These are phyloP conservation scores for Mucor racemosus DNA, from an alignment of 371 early-diverging fungal species.

Conservation along the genomic window DNA sequence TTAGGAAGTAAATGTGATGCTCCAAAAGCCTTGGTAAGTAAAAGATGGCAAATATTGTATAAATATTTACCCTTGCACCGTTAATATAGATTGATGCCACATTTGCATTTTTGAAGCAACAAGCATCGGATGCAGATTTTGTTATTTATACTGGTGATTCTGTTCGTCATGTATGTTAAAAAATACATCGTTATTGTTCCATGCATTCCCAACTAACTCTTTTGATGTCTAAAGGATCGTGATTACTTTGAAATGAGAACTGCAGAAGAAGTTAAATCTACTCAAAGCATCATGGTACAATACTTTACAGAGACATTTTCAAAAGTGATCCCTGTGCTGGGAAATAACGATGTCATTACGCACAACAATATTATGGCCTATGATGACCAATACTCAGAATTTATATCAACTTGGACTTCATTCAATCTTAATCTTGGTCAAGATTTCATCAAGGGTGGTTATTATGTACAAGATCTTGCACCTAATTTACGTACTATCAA, in stretches of 20 bases:
- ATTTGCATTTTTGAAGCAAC: conserved; percentile 39
- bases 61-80: not conserved
- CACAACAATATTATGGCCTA: conserved; percentile 24
- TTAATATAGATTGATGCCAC: conserved; percentile 20
- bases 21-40: conserved; percentile 32
- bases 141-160: conserved; percentile 55
- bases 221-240: not conserved
- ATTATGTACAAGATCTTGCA: conserved; percentile 24
- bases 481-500: conserved; percentile 23
- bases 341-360: conserved; percentile 36
- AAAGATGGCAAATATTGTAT: conserved; percentile 4
- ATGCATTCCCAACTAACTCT: too few relatives aligned
- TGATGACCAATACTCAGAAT: conserved; percentile 8
- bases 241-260: conserved; percentile 18
- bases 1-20: conserved; percentile 42
- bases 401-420: conserved; percentile 27
- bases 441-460: conserved; percentile 28
- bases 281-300: conserved; percentile 31
- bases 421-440: conserved; percentile 24
- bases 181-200: not conserved
- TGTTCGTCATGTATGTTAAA: conserved; percentile 36
- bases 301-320: conserved; percentile 33
- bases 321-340: conserved; percentile 44
- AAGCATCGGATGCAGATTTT: conserved; percentile 43
- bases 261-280: conserved; percentile 25